Percentiles rank a stretch among this genome's conserved stretches.
These are phyloP conservation scores for Larix sibirica DNA, from an alignment of 83 land plant genomes.

Conservation along the genomic window DNA sequence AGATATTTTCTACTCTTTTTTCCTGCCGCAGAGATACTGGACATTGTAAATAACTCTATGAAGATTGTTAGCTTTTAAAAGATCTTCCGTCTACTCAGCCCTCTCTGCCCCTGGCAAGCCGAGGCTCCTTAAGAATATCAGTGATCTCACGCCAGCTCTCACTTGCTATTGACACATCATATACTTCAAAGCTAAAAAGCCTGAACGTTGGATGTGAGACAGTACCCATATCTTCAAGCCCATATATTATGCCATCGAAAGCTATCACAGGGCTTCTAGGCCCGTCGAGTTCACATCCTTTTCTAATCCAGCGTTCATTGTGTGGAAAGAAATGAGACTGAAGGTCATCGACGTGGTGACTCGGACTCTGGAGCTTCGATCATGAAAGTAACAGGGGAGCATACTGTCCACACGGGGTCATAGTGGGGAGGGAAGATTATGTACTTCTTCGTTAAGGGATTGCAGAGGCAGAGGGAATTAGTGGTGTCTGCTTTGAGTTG, in stretches of 20 bases:
- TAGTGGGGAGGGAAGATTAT: neutral
- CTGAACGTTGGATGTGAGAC: neutral
- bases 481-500: neutral
- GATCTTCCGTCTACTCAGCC: neutral
- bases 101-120: slow-evolving; percentile 2
- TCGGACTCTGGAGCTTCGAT: neutral
- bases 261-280: neutral
- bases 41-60: too few relatives aligned
- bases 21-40: too few relatives aligned
- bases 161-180: neutral
- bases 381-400: neutral
- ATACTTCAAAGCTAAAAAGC: neutral
- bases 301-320: neutral
- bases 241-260: neutral
- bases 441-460: neutral
- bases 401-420: neutral
- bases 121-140: slow-evolving; percentile 10
- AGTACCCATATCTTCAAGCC: slow-evolving; percentile 10
- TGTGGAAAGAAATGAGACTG: neutral
- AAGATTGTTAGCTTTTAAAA: too few relatives aligned
- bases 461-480: neutral
- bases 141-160: neutral
- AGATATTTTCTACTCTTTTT: too few relatives aligned
- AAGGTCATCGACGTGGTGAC: neutral
- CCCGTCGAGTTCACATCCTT: neutral